phyloP scores from a whole-genome alignment of 2,329 filamentous ascomycete genomes.

The Didymellaceae sp. region DNA sequence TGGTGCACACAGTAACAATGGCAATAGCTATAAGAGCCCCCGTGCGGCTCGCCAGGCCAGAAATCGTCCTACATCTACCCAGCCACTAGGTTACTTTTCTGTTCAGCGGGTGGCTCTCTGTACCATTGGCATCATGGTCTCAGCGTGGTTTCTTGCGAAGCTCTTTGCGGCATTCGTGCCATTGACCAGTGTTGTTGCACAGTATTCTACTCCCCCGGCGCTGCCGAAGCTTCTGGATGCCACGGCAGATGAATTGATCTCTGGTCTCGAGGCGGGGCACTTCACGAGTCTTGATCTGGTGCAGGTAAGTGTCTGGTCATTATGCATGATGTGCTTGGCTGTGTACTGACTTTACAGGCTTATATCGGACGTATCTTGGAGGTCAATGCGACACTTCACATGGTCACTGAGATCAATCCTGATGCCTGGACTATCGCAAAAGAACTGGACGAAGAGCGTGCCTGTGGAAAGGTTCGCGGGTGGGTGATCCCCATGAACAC shows the following conservation, averaged over 20 bases:
- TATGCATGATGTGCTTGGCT: not conserved
- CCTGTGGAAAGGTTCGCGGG: conserved; percentile 56
- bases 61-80: not conserved
- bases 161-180: conserved; percentile 30
- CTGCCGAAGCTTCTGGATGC: conserved; percentile 57
- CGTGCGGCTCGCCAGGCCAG: not conserved
- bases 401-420: conserved; percentile 63
- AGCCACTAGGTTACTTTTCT: not conserved
- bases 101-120: not conserved
- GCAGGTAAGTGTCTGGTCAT: conserved; percentile 17
- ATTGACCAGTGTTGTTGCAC: conserved; percentile 23
- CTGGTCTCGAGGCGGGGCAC: conserved; percentile 56
- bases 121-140: conserved; percentile 28
- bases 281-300: conserved; percentile 66
- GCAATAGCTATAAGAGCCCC: conserved; percentile 20
- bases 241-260: conserved; percentile 58
- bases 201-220: conserved; percentile 15
- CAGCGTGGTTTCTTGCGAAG: conserved; percentile 24
- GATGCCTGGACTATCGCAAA: conserved; percentile 60
- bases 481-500: conserved; percentile 21
- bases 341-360: conserved; percentile 42
- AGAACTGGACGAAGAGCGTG: conserved; percentile 57
- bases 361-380: conserved; percentile 60
- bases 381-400: conserved; percentile 60
- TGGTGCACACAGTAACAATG: conserved; percentile 7